Evolutionary conservation across 129 eudicot species (phyloP), one percentile per base, ranked within the genome.

Genomic region (Gnaphalium uliginosum): DNA sequence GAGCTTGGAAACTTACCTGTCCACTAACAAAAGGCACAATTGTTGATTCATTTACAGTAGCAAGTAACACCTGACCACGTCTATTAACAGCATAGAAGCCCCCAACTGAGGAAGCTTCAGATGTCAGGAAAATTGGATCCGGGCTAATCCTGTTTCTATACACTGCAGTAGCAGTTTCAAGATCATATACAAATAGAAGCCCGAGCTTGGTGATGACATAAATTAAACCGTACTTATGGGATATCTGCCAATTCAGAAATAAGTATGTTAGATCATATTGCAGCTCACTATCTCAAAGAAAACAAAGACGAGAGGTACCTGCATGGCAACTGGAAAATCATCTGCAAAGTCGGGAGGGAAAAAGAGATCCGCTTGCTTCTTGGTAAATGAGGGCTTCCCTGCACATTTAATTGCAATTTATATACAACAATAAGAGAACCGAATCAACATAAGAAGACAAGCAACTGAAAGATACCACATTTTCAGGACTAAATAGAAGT

Each of bases 201-300:
- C 99, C 99, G n/a, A 95, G 89, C 92, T 95, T 95, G 74, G 99
- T 95, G 71, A 95, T 95, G 76, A 91, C 99, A 85, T 87, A 95
- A 17, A 91, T 87, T 75, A 95, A 85, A 74, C 99, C 83, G 78
- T 89, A 95, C 72, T 95, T 95, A 32, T 95, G 93, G 57, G 99
- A 95, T 22, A 95, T 89, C 99, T 95, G 93, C 84, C 30, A 70
- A 68, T 48, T 62, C 6, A 71, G 32, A 75, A 71, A 71, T 30
- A 65, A 54, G 26, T 5, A 60, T 15, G 76, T 64, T 32, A 64
- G 27, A 37, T 74, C 22, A 48, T 48, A 66, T 43, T 65, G 57
- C 63, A 80, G 41, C 18, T 21, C 66, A 73, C 37, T 58, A 39
- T 39, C 66, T 51, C 56, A 66, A 60, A 57, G 18, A 66, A 54